Evolutionary conservation across 139 green algal species (phyloP).

Genomic region (Chlorella vulgaris): DNA sequence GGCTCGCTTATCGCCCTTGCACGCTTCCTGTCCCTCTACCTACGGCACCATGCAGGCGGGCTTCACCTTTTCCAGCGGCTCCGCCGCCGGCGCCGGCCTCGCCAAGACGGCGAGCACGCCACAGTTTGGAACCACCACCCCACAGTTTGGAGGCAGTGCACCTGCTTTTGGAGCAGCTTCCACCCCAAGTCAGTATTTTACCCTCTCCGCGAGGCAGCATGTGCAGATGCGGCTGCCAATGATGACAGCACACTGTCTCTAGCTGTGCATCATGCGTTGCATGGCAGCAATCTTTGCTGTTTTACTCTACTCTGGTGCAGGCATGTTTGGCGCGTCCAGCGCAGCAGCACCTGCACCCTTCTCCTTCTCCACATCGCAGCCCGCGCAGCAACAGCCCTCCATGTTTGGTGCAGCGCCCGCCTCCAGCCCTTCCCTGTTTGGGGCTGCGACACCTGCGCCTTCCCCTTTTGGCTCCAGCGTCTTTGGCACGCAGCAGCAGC

Average conservation of each 20-base stretch:
- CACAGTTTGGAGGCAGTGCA: too few species aligned
- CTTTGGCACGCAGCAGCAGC: constrained; percentile 2
- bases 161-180: constrained; percentile 34
- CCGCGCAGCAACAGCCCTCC: constrained; percentile 5
- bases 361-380: constrained; percentile 18
- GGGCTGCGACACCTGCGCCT: neutral
- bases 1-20: neutral
- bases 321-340: constrained; percentile 36
- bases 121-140: constrained; percentile 21
- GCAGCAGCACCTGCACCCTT: constrained; percentile 19
- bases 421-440: constrained; percentile 16
- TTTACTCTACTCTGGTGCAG: neutral
- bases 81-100: constrained; percentile 26
- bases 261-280: neutral
- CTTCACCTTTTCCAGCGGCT: constrained; percentile 43
- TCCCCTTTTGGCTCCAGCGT: neutral
- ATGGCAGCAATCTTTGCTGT: neutral
- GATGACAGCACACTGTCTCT: too few species aligned
- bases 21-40: neutral
- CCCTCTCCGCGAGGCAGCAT: too few species aligned
- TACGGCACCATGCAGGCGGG: neutral
- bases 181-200: neutral
- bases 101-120: constrained; percentile 44
- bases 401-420: constrained; percentile 28
- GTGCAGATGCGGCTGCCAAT: too few species aligned